Percentiles rank a stretch among this genome's conserved stretches.
These are phyloP conservation scores for Lantana camara DNA, from an alignment of 257 asterid species.

Conservation along the genomic window DNA sequence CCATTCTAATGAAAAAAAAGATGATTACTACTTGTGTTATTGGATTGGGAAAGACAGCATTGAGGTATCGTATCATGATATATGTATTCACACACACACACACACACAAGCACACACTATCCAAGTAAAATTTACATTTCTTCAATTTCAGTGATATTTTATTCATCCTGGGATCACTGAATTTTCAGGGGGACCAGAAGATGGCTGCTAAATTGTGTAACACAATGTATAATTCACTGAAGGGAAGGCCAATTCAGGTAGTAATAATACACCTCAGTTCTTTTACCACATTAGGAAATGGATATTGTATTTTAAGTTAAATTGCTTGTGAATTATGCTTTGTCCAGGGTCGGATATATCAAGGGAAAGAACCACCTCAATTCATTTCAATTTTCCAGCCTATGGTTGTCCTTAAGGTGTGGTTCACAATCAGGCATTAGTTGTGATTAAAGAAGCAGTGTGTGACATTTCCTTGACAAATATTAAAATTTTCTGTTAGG, in stretches of 20 bases:
- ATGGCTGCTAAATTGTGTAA: slow-evolving; percentile 57
- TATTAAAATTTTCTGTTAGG: slow-evolving; percentile 52
- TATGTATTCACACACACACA: too few relatives aligned
- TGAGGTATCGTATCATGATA: slow-evolving; percentile 50
- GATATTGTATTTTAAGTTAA: slow-evolving; percentile 19
- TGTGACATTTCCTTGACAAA: slow-evolving; percentile 16
- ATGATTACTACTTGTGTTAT: slow-evolving; percentile 82
- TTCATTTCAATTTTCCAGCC: slow-evolving; percentile 90
- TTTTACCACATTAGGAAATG: slow-evolving; percentile 15
- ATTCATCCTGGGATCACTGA: slow-evolving; percentile 13
- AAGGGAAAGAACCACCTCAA: slow-evolving; percentile 98
- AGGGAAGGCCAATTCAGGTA: slow-evolving; percentile 96
- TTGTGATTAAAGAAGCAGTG: slow-evolving; percentile 15
- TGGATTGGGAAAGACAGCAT: slow-evolving; percentile 97
- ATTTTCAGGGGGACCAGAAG: slow-evolving; percentile 74
- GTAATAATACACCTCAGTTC: slow-evolving; percentile 3
- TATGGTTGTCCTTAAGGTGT: slow-evolving; percentile 95
- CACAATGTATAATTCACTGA: slow-evolving; percentile 76
- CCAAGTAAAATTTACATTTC: too few relatives aligned
- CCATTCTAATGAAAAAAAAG: slow-evolving; percentile 87
- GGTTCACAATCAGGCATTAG: neutral
- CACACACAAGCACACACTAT: too few relatives aligned
- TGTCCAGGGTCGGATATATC: slow-evolving; percentile 80
- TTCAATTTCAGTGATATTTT: neutral
- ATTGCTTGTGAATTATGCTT: slow-evolving; percentile 3